A percentile compares a stretch with the other conserved stretches of the same genome.
Conservation (phyloP, 768 basidiomycete genomes). For the Macrocybe gigantea region DNA sequence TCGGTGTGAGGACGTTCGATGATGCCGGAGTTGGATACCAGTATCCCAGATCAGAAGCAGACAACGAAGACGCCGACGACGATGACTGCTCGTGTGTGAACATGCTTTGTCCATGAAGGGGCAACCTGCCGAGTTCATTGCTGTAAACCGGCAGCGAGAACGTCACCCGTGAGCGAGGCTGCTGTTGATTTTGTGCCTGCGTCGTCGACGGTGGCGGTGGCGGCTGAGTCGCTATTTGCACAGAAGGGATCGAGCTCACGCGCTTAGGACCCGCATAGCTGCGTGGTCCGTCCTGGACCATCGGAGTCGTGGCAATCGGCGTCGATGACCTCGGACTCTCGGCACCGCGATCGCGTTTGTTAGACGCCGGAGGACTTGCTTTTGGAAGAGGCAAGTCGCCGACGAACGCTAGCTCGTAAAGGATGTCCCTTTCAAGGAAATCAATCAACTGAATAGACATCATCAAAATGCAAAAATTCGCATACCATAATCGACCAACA, state of each 20-base stretch:
- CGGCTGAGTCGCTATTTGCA: background rate
- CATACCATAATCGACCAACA: no score
- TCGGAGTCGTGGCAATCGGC: constrained; percentile 4
- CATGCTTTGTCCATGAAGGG: constrained; percentile 29
- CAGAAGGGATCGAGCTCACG: no score
- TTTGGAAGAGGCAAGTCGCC: constrained; percentile 67
- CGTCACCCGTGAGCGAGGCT: constrained; percentile 1
- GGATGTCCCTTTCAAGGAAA: constrained; percentile 48
- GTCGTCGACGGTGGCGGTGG: background rate
- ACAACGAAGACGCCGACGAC: no score
- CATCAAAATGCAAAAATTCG: no score
- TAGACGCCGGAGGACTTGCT: constrained; percentile 37
- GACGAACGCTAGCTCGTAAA: constrained; percentile 66
- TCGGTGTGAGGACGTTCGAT: no score
- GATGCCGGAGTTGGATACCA: no score
- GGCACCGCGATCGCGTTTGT: constrained; percentile 61
- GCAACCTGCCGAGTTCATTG: constrained; percentile 52
- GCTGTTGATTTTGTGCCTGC: background rate
- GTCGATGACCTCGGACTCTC: constrained; percentile 35
- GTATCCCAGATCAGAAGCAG: no score
- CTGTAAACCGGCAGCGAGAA: constrained; percentile 51
- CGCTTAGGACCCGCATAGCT: background rate
- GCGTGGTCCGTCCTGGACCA: constrained; percentile 4
- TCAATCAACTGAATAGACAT: no score
- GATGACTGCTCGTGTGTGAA: constrained; percentile 7